Evolutionary conservation across 192 early-diverging fungal species (phyloP).

Genomic region (Backusella morwellensis): DNA sequence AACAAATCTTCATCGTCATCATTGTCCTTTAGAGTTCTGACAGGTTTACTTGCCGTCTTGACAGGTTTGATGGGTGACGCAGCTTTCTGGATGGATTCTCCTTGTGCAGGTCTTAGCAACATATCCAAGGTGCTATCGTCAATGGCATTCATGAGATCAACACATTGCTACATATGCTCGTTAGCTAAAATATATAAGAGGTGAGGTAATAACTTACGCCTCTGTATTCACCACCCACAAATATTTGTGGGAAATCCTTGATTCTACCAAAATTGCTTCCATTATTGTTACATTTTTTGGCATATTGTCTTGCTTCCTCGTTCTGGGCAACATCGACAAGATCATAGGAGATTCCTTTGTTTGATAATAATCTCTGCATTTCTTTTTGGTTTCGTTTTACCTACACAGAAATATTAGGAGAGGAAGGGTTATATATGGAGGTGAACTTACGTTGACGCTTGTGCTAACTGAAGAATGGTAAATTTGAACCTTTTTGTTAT

Average conservation of each 20-base stretch:
- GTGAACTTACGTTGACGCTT: slow-evolving; percentile 32
- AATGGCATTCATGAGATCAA: slow-evolving; percentile 16
- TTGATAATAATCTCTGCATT: slow-evolving; percentile 34
- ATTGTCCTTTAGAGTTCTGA: slow-evolving; percentile 7
- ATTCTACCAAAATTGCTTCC: slow-evolving; percentile 23
- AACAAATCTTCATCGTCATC: slow-evolving; percentile 30
- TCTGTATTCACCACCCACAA: slow-evolving; percentile 46
- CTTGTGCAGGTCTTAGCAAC: slow-evolving; percentile 19
- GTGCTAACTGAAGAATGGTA: slow-evolving; percentile 50
- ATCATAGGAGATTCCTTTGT: slow-evolving; percentile 36
- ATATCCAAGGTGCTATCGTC: slow-evolving; percentile 18
- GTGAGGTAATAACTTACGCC: slow-evolving; percentile 24
- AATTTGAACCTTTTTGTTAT: slow-evolving; percentile 41
- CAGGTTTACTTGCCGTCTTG: neutral
- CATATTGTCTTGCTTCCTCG: slow-evolving; percentile 37
- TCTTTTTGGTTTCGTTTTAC: slow-evolving; percentile 44
- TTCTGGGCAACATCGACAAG: slow-evolving; percentile 43
- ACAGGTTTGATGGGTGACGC: neutral
- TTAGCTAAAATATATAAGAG: neutral
- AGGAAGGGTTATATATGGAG: neutral
- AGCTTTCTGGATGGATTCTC: slow-evolving; percentile 6
- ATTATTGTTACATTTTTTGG: slow-evolving; percentile 41
- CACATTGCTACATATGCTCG: slow-evolving; percentile 13
- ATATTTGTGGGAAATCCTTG: slow-evolving; percentile 44
- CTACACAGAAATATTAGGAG: slow-evolving; percentile 6